phyloP scores from a whole-genome alignment of 164 flowering plant genomes.

The Piper betle region DNA sequence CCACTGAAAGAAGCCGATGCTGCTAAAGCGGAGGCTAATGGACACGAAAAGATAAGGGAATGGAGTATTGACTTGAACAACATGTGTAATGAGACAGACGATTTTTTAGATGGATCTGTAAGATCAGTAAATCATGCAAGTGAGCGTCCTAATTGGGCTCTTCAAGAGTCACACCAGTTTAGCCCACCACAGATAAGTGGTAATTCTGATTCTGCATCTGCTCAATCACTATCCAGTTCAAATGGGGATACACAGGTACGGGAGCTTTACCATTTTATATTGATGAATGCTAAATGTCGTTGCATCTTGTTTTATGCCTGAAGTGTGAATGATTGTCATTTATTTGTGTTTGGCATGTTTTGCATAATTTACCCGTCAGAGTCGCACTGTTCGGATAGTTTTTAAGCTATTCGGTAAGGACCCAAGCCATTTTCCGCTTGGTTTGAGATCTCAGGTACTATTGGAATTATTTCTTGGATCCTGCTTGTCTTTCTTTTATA shows the following conservation, averaged over 20 bases:
- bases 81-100: conserved; percentile 51
- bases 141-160: background rate
- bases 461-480: background rate
- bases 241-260: background rate
- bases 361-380: conserved; percentile 12
- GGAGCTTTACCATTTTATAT: background rate
- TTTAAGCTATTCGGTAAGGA: conserved; percentile 51
- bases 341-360: background rate
- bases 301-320: background rate
- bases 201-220: background rate
- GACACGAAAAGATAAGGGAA: conserved; percentile 21
- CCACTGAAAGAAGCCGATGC: conserved; percentile 13
- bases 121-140: background rate
- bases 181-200: background rate
- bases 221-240: background rate
- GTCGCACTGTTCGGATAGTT: conserved; percentile 40
- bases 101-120: conserved; percentile 9
- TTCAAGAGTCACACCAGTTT: background rate
- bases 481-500: background rate
- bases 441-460: conserved; percentile 38
- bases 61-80: conserved; percentile 67
- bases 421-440: conserved; percentile 37
- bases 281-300: too few relatives aligned
- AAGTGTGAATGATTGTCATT: background rate
- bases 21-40: conserved; percentile 13